Evolutionary conservation across 2,329 filamentous ascomycete species (phyloP).

Genomic region (Mycosphaerella arachidis): DNA sequence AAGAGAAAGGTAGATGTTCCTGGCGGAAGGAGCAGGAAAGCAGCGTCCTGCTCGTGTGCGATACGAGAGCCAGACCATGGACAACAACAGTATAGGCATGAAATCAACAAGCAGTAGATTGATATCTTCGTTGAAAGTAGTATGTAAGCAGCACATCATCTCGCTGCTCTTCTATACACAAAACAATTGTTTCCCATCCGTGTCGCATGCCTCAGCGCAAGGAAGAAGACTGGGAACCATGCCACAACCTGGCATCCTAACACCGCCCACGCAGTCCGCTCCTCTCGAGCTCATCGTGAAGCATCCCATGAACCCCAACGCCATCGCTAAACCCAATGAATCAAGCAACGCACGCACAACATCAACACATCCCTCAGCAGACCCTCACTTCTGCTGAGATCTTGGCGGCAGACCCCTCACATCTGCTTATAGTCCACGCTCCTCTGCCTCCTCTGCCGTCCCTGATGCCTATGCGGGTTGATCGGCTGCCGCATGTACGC

Average conservation of each 20-base stretch:
- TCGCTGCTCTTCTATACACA: neutral
- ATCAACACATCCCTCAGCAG: neutral
- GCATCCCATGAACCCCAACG: conserved; percentile 13
- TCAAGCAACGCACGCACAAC: neutral
- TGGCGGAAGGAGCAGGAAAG: too few relatives aligned
- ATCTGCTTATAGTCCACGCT: conserved; percentile 90
- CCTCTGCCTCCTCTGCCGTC: conserved; percentile 70
- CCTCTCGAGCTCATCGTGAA: neutral
- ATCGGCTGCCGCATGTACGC: conserved; percentile 95
- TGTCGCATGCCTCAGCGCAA: too few relatives aligned
- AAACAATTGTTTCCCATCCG: neutral
- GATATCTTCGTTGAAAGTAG: neutral
- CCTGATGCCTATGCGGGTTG: conserved; percentile 86
- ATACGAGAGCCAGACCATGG: neutral
- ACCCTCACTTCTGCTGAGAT: neutral
- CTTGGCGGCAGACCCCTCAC: conserved; percentile 33
- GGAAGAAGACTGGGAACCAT: neutral
- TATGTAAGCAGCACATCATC: neutral
- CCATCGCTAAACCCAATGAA: conserved; percentile 20
- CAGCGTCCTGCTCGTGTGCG: too few relatives aligned
- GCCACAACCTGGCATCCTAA: neutral
- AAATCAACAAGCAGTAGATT: neutral
- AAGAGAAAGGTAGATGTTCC: neutral
- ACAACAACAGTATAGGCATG: neutral
- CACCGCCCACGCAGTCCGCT: neutral